phyloP scores from a whole-genome alignment of 2,329 filamentous ascomycete genomes.

The Diplocarpon rosae region DNA sequence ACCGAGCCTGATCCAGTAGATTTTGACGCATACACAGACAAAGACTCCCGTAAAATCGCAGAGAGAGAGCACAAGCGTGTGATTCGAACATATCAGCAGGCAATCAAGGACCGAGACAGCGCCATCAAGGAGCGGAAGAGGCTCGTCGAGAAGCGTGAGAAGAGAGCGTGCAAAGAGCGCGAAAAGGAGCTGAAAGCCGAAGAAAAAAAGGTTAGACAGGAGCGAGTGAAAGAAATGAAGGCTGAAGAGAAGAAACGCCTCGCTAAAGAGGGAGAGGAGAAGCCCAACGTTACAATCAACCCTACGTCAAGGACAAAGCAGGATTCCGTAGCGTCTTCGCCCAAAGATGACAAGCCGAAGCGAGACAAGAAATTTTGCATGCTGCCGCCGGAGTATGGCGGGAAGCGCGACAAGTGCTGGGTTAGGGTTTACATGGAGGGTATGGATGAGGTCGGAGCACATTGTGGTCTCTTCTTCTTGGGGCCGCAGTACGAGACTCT shows the following conservation, averaged over 20 bases:
- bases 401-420: conserved; percentile 60
- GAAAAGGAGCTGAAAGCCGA: conserved; percentile 28
- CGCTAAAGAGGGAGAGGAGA: conserved; percentile 22
- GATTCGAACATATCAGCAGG: conserved; percentile 54
- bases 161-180: conserved; percentile 31
- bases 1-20: conserved; percentile 44
- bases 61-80: conserved; percentile 55
- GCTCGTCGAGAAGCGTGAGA: conserved; percentile 41
- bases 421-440: conserved; percentile 69
- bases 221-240: conserved; percentile 16
- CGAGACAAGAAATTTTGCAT: conserved; percentile 61
- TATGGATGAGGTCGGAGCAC: conserved; percentile 76
- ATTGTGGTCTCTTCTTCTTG: conserved; percentile 69
- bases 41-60: conserved; percentile 53
- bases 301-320: conserved; percentile 7
- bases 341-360: conserved; percentile 22
- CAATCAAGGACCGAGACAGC: conserved; percentile 55
- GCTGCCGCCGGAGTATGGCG: conserved; percentile 45
- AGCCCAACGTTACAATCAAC: conserved; percentile 17
- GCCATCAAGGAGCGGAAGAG: conserved; percentile 53
- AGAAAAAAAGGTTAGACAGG: conserved; percentile 25
- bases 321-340: conserved; percentile 5
- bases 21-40: conserved; percentile 47
- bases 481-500: conserved; percentile 63
- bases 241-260: conserved; percentile 22